Evolutionary conservation across 352 stramenopile species (phyloP), one percentile per base, ranked within the genome.

Genomic region (Globisporangium acanthophoron): DNA sequence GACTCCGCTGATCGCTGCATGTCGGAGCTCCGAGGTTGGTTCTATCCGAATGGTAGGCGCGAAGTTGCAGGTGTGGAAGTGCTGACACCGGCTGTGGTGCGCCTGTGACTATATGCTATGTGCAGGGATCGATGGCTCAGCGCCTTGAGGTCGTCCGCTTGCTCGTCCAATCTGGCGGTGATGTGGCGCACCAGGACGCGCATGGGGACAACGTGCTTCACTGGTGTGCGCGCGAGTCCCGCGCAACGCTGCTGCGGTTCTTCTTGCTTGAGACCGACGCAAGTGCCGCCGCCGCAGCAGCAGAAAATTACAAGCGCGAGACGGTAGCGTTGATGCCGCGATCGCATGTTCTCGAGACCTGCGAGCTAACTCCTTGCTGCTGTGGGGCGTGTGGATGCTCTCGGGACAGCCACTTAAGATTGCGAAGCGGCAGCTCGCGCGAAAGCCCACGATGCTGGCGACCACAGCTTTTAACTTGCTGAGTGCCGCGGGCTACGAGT

Each of bases 141-240:
- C 76, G 78, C 0, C 64, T 88, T 18, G 62, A 80, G 54, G 74
- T 89, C 43, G 52, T 87, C 13, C 66, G 64, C 20, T 46, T 88
- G 18, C 65, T 92, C 8, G 61, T 92, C 8, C 48, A 72, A 20
- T 61, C 65, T 41, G 78, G 73, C 21, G 73, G 62, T 2, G 70
- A 78, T n/a, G 69, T 81, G 4, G 66, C 71, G 6, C 64, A 60
- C 16, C 61, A 70, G 5, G 82, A 92, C 41, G 66, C 68, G 0
- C 74, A 88, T 56, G 79, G 82, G 0, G 79, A 92, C 59, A 90
- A 78, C 20, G 79, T 64, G 16, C 51, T 92, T 5, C 82, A 92
- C 45, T 90, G 77, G 76, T 87, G 82, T 35, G 79, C 76, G 47
- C 75, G 78, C n/a, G 74, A 53, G 24, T 80, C 75, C 20, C 69